These are phyloP conservation scores for Microthyrium microscopicum DNA, from an alignment of 2,329 filamentous ascomycete genomes.

Conservation along the genomic window DNA sequence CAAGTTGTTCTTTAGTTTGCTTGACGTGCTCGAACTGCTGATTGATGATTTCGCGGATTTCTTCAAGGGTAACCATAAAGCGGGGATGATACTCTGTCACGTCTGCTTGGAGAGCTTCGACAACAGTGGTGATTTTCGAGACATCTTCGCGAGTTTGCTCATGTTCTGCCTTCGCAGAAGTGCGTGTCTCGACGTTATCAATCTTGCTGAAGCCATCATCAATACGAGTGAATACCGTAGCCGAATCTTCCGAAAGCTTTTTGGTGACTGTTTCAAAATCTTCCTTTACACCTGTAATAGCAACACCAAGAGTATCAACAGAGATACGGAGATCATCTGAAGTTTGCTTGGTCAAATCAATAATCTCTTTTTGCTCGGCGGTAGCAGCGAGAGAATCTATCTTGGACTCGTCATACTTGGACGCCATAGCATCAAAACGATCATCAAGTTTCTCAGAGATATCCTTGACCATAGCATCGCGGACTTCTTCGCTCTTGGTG, in stretches of 20 bases:
- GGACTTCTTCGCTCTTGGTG: constrained; percentile 44
- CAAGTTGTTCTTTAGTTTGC: constrained; percentile 24
- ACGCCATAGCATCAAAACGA: constrained; percentile 64
- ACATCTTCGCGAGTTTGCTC: constrained; percentile 69
- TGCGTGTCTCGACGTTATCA: constrained; percentile 49
- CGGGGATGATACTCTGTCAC: constrained; percentile 75
- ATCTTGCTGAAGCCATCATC: constrained; percentile 67
- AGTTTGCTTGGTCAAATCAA: constrained; percentile 59
- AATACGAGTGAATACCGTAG: constrained; percentile 68
- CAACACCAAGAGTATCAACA: constrained; percentile 65
- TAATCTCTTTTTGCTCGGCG: constrained; percentile 53
- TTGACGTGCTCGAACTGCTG: constrained; percentile 84
- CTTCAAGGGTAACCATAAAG: constrained; percentile 70
- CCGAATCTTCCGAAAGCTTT: constrained; percentile 74
- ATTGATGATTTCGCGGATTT: constrained; percentile 66
- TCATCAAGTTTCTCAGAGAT: constrained; percentile 49
- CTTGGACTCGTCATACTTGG: constrained; percentile 80
- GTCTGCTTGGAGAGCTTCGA: constrained; percentile 51
- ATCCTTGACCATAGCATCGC: constrained; percentile 36
- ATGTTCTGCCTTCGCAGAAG: constrained; percentile 62
- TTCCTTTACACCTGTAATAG: constrained; percentile 29
- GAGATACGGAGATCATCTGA: constrained; percentile 77
- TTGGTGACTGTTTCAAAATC: constrained; percentile 70
- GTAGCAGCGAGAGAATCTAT: constrained; percentile 57
- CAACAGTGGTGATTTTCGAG: constrained; percentile 43